Base-by-base conservation (phyloP, 2,329 filamentous ascomycete genomes). In the Colletotrichum gigasporum region DNA sequence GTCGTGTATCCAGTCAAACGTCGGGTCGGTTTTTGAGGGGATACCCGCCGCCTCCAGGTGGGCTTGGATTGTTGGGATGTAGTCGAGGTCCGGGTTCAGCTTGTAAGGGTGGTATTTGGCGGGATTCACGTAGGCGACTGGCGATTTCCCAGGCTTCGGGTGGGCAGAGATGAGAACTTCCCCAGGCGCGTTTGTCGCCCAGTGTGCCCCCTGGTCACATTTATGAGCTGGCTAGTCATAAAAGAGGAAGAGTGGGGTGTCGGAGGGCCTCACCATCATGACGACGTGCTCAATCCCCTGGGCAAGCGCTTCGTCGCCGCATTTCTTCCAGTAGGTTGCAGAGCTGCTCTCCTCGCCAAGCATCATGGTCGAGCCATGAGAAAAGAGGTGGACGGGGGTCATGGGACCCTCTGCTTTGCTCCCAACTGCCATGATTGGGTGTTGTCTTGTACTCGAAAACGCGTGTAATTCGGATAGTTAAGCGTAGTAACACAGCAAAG, bases 361-460 rank as follows among this genome's bases (percentile, higher is more conserved):
- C 89, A 91, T 91, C 87, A 90, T 90, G 37, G 88, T 91, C 12
- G 87, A 90, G 71, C 89, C 89, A 82, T 91, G 89, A 3, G 88
- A 90, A 75, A 91, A 91, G 76, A 90, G 87, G 71, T 90, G 85
- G 0, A 90, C 86, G 2, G 87, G 88, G 5, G 87, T 83, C 62
- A 65, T 61, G 22, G 42, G 20, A 3, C 48, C 62, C 35, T 65
- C 56, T 18, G 61, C 42, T 30, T 54, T 50, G 10, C 22, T 37
- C 20, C 62, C 62, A 9, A 55, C 16, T 5, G 62, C 62, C 62
- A 65, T 65, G 28, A 8, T 35, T 32, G 47, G 16, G 47, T 7
- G 34, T 41, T 37, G 24, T 51, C 16, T 24, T 34, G 20, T 34
- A 6, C 32, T 54, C 11, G 24, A n/a, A n/a, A n/a, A n/a, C n/a